These are phyloP conservation scores for Bryoglossum gracile DNA, from an alignment of 495 filamentous ascomycete genomes.

Conservation along the genomic window DNA sequence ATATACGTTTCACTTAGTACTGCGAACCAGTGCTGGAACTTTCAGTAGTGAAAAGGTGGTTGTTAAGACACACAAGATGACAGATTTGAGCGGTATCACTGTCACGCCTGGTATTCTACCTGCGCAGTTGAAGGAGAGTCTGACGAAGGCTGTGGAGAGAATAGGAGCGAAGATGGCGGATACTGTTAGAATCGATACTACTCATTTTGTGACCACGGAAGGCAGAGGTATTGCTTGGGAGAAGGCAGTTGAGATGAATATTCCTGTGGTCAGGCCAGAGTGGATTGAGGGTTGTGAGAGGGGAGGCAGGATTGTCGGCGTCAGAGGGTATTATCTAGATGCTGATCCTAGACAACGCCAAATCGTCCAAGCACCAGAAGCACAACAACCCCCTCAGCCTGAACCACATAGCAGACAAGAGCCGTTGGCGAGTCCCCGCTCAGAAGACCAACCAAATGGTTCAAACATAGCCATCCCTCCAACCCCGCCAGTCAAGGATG, in stretches of 20 bases:
- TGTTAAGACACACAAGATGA: conserved; percentile 97
- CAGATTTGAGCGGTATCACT: conserved; percentile 91
- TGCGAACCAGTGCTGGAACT: conserved; percentile 86
- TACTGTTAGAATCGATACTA: conserved; percentile 90
- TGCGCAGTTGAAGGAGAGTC: conserved; percentile 61
- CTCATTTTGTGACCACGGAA: conserved; percentile 98
- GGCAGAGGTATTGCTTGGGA: conserved; percentile 87
- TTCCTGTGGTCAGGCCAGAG: conserved; percentile 94
- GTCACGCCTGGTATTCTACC: conserved; percentile 87
- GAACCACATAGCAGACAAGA: conserved; percentile 16
- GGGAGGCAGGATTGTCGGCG: conserved; percentile 87
- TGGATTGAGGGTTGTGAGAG: conserved; percentile 94
- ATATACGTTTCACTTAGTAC: conserved; percentile 88
- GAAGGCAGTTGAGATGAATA: conserved; percentile 94
- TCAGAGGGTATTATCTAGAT: conserved; percentile 91
- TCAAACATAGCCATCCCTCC: conserved; percentile 16
- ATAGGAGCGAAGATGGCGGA: conserved; percentile 93
- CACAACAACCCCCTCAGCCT: conserved; percentile 24
- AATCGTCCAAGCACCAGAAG: conserved; percentile 24
- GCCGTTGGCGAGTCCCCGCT: conserved; percentile 18
- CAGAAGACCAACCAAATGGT: conserved; percentile 12
- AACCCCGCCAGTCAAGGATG: conserved; percentile 27
- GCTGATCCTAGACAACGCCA: conserved; percentile 53
- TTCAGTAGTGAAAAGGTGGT: conserved; percentile 74
- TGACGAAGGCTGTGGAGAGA: conserved; percentile 67